Evolutionary conservation across 768 basidiomycete genomes (phyloP).

Genomic region (Pisolithus tinctorius): DNA sequence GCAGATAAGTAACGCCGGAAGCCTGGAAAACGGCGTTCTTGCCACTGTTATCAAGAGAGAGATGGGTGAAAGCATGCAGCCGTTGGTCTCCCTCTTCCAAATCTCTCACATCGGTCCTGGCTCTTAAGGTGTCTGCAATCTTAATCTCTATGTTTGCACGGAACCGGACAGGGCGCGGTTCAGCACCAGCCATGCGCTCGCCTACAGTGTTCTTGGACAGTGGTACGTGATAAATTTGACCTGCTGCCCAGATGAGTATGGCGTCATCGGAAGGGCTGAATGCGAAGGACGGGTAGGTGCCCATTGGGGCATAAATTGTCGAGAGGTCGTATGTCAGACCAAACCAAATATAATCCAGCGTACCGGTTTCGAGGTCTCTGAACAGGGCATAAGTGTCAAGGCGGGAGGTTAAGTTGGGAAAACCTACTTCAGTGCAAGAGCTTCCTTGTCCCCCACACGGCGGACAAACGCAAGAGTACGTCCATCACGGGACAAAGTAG

Average conservation of each 20-base stretch:
- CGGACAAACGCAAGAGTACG: slow-evolving; percentile 70
- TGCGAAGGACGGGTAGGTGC: slow-evolving; percentile 71
- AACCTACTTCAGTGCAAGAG: slow-evolving; percentile 61
- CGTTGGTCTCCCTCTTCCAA: slow-evolving; percentile 52
- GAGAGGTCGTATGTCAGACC: slow-evolving; percentile 65
- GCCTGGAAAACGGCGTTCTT: slow-evolving; percentile 55
- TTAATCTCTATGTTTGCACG: slow-evolving; percentile 56
- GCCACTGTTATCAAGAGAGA: slow-evolving; percentile 51
- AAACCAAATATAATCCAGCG: slow-evolving; percentile 57
- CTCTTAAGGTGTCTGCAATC: slow-evolving; percentile 51
- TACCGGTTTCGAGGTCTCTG: slow-evolving; percentile 64
- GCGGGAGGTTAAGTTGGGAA: not conserved
- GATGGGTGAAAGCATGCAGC: slow-evolving; percentile 55
- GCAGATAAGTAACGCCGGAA: slow-evolving; percentile 39
- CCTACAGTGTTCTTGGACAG: slow-evolving; percentile 42
- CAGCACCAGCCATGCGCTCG: slow-evolving; percentile 38
- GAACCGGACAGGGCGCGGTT: slow-evolving; percentile 50
- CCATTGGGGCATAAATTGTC: slow-evolving; percentile 64
- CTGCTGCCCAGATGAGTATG: slow-evolving; percentile 63
- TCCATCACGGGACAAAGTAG: slow-evolving; percentile 61
- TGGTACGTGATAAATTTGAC: slow-evolving; percentile 55
- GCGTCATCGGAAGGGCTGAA: slow-evolving; percentile 56
- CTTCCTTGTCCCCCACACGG: slow-evolving; percentile 66
- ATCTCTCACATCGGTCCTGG: slow-evolving; percentile 43
- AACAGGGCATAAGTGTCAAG: slow-evolving; percentile 3